Evolutionary conservation across 768 basidiomycete species (phyloP), one percentile per base, ranked within the genome.

Genomic region (Termitomyces sp.): DNA sequence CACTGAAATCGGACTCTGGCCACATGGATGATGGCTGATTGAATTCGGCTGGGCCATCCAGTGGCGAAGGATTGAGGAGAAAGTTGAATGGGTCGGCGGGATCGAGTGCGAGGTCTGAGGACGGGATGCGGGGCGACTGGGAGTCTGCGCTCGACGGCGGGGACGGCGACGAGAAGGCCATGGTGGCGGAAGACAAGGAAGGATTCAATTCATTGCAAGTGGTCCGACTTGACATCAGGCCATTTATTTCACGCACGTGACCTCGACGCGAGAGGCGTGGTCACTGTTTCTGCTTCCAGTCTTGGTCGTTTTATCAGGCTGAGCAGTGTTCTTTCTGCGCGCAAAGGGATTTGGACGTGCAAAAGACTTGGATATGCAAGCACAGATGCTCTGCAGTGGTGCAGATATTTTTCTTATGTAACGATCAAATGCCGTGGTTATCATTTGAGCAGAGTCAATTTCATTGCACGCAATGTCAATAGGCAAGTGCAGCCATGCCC

Each of bases 31-130:
- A 75, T 42, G 84, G 72, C 61, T 80, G 76, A 33, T 44, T 44
- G 42, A 44, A 44, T 0, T 44, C 22, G 22, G 22, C 44, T 45
- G 44, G 6, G 9, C 44, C 76, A 45, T 78, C 73, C 66, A 70
- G 69, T 27, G 74, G 70, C 15, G 75, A 67, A 36, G 42, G 12
- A 8, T n/a, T 49, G 48, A 87, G 75, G 16, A 87, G 73, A 52
- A 87, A 73, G 64, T 81, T 85, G 7, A 87, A 76, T 4, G 83
- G 82, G 70, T 87, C 85, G 0, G 76, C 78, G 4, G 79, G 75
- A 67, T 86, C 83, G 53, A 85, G 71, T 16, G 70, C 73, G 45
- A 82, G 73, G 61, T 84, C 82, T 31, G 76, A 61, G 33, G 75
- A 66, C 70, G 75, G 72, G 31, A 60, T 45, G 24, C 52, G 61